Percentiles rank a stretch among this genome's conserved stretches.
Conservation (phyloP, 2,329 filamentous ascomycete species). For the Amauroascus verrucosus region DNA sequence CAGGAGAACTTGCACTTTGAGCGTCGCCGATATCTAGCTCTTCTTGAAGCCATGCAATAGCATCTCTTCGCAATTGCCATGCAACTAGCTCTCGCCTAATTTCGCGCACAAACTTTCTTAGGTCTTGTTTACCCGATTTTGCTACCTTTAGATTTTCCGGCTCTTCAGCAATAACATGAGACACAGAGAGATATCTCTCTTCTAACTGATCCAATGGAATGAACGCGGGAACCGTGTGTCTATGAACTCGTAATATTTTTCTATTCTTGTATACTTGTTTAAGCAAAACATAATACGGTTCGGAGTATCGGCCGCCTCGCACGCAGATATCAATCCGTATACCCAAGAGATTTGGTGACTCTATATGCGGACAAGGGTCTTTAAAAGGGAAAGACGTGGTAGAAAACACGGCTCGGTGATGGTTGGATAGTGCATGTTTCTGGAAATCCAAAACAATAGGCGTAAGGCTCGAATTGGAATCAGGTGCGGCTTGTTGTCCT, state of each 20-base stretch:
- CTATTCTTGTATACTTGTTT: slow-evolving; percentile 19
- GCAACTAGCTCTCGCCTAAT: slow-evolving; percentile 34
- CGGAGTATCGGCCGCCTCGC: slow-evolving; percentile 31
- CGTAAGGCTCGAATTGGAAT: slow-evolving; percentile 23
- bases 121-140: slow-evolving; percentile 27
- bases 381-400: slow-evolving; percentile 38
- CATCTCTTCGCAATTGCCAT: slow-evolving; percentile 35
- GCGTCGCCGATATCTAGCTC: slow-evolving; percentile 22
- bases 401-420: slow-evolving; percentile 37
- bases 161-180: slow-evolving; percentile 16
- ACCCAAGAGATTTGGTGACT: slow-evolving; percentile 29
- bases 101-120: slow-evolving; percentile 29
- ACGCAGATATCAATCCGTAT: slow-evolving; percentile 35
- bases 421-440: slow-evolving; percentile 30
- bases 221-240: slow-evolving; percentile 39
- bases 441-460: slow-evolving; percentile 25
- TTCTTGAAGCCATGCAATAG: slow-evolving; percentile 28
- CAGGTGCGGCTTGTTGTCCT: slow-evolving; percentile 10
- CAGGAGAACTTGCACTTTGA: neutral
- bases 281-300: slow-evolving; percentile 38
- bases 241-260: slow-evolving; percentile 28
- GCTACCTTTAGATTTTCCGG: slow-evolving; percentile 16
- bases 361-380: slow-evolving; percentile 31
- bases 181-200: slow-evolving; percentile 26
- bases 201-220: slow-evolving; percentile 34